Evolutionary conservation across 2,329 filamentous ascomycete genomes (phyloP), one percentile per base, ranked within the genome.

Genomic region (Aspergillus pseudoglaucus): DNA sequence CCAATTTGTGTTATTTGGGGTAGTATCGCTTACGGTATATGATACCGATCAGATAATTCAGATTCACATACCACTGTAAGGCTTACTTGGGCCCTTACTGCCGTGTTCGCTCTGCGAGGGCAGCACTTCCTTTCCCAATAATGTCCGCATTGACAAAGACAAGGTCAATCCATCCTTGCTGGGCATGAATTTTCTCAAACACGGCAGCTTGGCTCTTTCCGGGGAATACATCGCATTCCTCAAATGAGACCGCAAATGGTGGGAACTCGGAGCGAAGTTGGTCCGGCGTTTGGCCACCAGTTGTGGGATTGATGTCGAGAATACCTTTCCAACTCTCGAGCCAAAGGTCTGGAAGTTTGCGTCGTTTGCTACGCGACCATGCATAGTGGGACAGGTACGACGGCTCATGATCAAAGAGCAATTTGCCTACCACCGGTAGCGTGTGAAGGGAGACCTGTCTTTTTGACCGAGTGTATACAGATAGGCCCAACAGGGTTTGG

Each of bases 91-190:
- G 38, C 50, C 61, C 3, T 61, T 63, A 6, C 57, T 55, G 0
- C 54, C 51, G 1, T 71, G 56, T 44, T 69, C 70, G 5, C 47
- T 22, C 2, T 22, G 22, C 22, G 3, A 22, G 22, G 22, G 22
- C 22, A 22, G 42, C 3, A 37, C 15, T 45, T 7, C 67, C 71
- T 45, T 68, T 64, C 56, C 73, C 72, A 0, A 71, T 71, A 32
- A 78, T 69, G 1, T 75, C 75, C 0, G 75, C 75, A 53, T 78
- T 78, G 30, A 75, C 75, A 57, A 76, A 70, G 9, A 76, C 74
- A 3, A 76, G 53, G 47, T 78, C 73, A 17, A 78, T 55, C 10
- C 60, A 57, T 2, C 70, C 69, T 17, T 62, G 59, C 10, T 61
- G 49, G 3, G 53, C 50, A 43, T 64, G 59, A 1, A 68, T 55